Percentiles rank a stretch among this genome's conserved stretches.
Conservation (phyloP, 2,329 filamentous ascomycete species). For the Rugonectria rugulosa region DNA sequence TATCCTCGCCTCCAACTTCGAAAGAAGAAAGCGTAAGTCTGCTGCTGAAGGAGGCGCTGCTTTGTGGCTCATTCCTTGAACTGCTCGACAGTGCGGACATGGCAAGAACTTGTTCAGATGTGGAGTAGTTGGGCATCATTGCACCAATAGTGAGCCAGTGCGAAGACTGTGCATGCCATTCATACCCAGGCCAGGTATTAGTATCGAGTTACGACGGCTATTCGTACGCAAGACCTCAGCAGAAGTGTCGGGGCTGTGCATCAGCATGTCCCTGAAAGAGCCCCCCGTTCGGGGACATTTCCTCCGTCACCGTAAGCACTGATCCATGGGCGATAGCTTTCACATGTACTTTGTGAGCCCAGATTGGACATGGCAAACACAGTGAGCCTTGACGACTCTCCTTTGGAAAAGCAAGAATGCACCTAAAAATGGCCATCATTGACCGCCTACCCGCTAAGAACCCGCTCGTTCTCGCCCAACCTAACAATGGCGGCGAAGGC, state of each 20-base stretch:
- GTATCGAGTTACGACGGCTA: too few species aligned
- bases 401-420: background rate
- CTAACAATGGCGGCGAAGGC: constrained; percentile 4
- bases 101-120: background rate
- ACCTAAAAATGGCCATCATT: background rate
- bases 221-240: constrained; percentile 13
- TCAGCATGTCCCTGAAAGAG: background rate
- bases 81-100: constrained; percentile 16
- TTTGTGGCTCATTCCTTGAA: constrained; percentile 15
- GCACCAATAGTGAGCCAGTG: background rate
- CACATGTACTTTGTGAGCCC: background rate
- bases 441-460: constrained; percentile 5
- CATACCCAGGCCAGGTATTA: too few species aligned
- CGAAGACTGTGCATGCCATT: constrained; percentile 7
- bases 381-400: too few species aligned
- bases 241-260: constrained; percentile 19
- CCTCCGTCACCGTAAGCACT: background rate
- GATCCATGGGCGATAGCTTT: background rate
- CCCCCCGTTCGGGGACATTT: too few species aligned
- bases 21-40: background rate
- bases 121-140: constrained; percentile 13
- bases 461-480: constrained; percentile 4
- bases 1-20: too few species aligned
- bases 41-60: constrained; percentile 1
- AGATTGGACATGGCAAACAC: too few species aligned